Evolutionary conservation across 768 basidiomycete genomes (phyloP).

Genomic region (Leccinellum albellum): DNA sequence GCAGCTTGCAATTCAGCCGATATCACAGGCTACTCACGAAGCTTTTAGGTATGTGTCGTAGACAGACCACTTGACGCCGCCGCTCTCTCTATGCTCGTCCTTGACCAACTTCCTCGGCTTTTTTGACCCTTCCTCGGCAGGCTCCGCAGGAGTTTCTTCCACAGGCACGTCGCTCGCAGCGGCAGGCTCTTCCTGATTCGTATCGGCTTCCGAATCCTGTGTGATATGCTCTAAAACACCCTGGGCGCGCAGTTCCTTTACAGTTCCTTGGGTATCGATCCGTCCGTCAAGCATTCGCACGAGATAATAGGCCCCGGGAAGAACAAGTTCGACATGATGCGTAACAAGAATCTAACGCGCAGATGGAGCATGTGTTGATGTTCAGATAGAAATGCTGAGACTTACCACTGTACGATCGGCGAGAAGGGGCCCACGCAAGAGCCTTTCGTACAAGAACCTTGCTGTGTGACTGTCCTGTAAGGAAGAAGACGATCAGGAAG

Average conservation of each 20-base stretch:
- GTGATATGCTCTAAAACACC: conserved; percentile 62
- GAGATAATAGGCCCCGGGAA: conserved; percentile 69
- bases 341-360: conserved; percentile 60
- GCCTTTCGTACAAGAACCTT: conserved; percentile 56
- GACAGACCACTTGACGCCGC: conserved; percentile 76
- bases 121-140: conserved; percentile 33
- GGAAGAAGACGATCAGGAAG: background rate
- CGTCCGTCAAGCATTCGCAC: conserved; percentile 80
- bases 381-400: background rate
- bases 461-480: conserved; percentile 65
- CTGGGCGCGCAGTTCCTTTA: conserved; percentile 56
- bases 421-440: conserved; percentile 64
- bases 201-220: conserved; percentile 47
- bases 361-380: background rate
- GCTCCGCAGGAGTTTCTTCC: conserved; percentile 1
- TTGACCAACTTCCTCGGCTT: conserved; percentile 72
- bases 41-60: conserved; percentile 69
- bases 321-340: conserved; percentile 80
- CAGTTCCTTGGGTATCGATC: conserved; percentile 69
- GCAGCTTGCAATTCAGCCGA: background rate
- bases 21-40: conserved; percentile 40
- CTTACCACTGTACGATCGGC: conserved; percentile 63
- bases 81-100: conserved; percentile 77
- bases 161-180: conserved; percentile 8
- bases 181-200: conserved; percentile 42